Base-by-base conservation (phyloP, 164 flowering plant genomes). In the Warburgia ugandensis region DNA sequence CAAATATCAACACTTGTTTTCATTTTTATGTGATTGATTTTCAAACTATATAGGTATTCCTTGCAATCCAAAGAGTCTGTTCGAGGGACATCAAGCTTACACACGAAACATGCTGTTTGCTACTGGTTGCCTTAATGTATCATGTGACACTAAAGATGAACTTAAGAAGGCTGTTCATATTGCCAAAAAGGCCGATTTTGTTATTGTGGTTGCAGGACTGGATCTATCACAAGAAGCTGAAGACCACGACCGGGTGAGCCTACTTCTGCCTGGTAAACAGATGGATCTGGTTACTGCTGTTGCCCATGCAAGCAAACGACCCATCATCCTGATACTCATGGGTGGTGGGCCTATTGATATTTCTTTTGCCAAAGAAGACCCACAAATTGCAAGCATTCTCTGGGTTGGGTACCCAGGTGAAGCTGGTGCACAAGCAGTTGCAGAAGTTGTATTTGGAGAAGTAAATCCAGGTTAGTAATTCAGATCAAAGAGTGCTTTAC, bases 361-460 rank as follows among this genome's bases (percentile, higher is more conserved):
- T 6, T 80, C 94, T 5, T 85, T 88, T 40, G 91, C 86, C 5
- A 56, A 78, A 48, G 55, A 44, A 14, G 74, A 88, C 52, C 70
- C 79, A 12, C 48, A 55, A 33, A 69, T 92, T 23, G 86, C 80
- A 1, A 75, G 95, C 76, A 85, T 92, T 61, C 61, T 88, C 7
- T 92, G 98, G 98, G 73, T 84, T 43, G 96, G 96, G 4, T 88
- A 88, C 71, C 98, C 96, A 25, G 96, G 98, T 51, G 95, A 92
- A 68, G 77, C 83, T 42, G 96, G 96, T 30, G 92, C 83, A 22
- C 56, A 60, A 59, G 95, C 99, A 14, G 77, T 86, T 21, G 83
- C 94, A 4, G 84, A 94, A 46, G 48, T 84, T 58, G 60, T 89
- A 39, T 89, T 84, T 58, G 99, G 97, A 43, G 73, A 79, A 37